Conservation (phyloP, 2,329 filamentous ascomycete genomes). For the Trichoderma atrobrunneum region DNA sequence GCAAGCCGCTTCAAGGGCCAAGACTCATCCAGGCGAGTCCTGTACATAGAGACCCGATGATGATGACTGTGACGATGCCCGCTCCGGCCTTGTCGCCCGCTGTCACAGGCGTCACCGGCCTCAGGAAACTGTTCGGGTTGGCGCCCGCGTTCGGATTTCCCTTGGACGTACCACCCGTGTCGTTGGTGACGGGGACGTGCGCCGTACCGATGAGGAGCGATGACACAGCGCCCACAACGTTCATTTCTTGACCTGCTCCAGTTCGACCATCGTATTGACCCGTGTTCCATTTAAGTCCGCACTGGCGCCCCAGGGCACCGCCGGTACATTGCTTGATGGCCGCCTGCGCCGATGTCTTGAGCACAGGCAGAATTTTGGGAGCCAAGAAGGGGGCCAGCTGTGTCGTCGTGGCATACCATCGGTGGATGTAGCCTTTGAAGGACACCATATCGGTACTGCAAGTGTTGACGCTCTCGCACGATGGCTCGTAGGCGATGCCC, state of each 20-base stretch:
- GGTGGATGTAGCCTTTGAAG: constrained; percentile 60
- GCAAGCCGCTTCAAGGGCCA: constrained; percentile 28
- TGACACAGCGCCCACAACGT: constrained; percentile 54
- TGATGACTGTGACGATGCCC: constrained; percentile 45
- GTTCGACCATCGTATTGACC: constrained; percentile 52
- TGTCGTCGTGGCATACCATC: constrained; percentile 54
- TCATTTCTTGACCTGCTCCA: constrained; percentile 60
- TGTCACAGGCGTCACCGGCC: constrained; percentile 37
- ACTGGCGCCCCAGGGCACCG: constrained; percentile 46
- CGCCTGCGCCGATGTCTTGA: constrained; percentile 51
- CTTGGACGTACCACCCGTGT: constrained; percentile 51
- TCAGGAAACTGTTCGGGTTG: constrained; percentile 35
- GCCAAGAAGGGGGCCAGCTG: constrained; percentile 54
- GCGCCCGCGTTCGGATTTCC: constrained; percentile 44
- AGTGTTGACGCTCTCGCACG: constrained; percentile 53
- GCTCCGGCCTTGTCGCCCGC: constrained; percentile 48
- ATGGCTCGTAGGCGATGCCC: constrained; percentile 57
- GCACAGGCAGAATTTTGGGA: constrained; percentile 48
- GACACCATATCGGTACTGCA: constrained; percentile 64
- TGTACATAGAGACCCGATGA: constrained; percentile 39
- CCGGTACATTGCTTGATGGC: constrained; percentile 56
- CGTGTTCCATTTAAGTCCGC: constrained; percentile 54
- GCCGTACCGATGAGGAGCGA: constrained; percentile 47
- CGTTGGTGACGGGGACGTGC: constrained; percentile 43
- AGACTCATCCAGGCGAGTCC: constrained; percentile 51